Base-by-base conservation (phyloP, 352 stramenopile genomes). In the Phytopythium sindhum region DNA sequence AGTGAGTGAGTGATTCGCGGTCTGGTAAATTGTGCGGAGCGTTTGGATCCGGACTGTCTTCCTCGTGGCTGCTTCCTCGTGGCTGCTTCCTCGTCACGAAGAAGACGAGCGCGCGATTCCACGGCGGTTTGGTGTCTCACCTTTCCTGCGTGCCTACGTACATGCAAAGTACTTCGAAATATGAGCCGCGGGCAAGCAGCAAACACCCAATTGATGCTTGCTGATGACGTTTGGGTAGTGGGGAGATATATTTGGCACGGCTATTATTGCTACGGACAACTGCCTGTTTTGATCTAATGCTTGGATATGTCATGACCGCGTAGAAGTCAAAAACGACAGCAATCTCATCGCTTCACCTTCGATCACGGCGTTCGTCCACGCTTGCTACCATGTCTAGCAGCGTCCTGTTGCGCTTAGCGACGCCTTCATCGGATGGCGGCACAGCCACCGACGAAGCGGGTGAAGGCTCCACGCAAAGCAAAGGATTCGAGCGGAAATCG, bases 191-290 rank as follows among this genome's bases (percentile, higher is more conserved):
- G 31, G 45, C 6, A 26, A 28, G 23, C 8, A 29, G 45, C 23
- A 51, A 2, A 51, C 45, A 33, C 10, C 28, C 2, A 10, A 21
- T 52, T 8, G 0, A 21, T 29, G 6, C n/a, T n/a, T n/a, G n/a
- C n/a, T n/a, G n/a, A n/a, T n/a, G n/a, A n/a, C n/a, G n/a, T n/a
- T n/a, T n/a, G n/a, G n/a, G n/a, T n/a, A n/a, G n/a, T n/a, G 9
- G 45, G 21, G 8, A 52, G 24, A 37, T 56, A 56, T 56, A 56
- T 56, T 29, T 56, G 50, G 24, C 28, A 29, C 26, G 10, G 50
- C 50, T 56, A 56, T 56, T 39, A 33, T 56, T 56, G 28, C 50
- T 39, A 39, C n/a, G 10, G 9, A 52, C 42, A 17, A 14, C 35
- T 41, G 10, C 17, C 35, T 17, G 35, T 1, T 15, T 12, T 44